Base-by-base conservation (phyloP, 1,284 basidiomycete species). In the Waitea zeae region DNA sequence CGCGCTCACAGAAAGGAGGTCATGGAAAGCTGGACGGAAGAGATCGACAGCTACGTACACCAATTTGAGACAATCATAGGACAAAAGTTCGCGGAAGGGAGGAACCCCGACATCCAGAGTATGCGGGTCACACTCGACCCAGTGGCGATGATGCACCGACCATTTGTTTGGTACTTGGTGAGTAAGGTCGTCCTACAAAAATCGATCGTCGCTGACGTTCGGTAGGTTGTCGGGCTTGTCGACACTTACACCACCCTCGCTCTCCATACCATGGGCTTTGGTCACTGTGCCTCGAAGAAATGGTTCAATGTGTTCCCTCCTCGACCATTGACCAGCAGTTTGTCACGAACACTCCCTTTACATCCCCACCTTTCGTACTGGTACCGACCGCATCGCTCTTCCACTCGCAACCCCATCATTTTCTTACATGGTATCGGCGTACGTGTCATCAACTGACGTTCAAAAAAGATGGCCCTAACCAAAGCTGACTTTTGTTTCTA, bases 371-470 rank as follows among this genome's bases (percentile, higher is more conserved):
- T 75, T 4, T 59, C 70, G 0, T 77, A 73, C 47, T 78, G 74
- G 74, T 67, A 70, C 46, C 61, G 68, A 1, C 69, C 69, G 0
- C 69, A 74, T 40, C 54, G 50, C 19, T 64, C 64, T 1, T 37
- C 38, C 7, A 56, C 54, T 3, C 65, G 62, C 40, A 52, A 55
- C 7, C 69, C 72, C 0, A 51, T 78, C 9, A 46, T 77, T 7
- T 74, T 78, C 44, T 46, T 78, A 0, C 74, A 78, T 39, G 75
- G 73, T 9, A 68, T 77, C 17, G 75, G 74, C 4, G 70, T 75
- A 51, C 12, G 67, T 57, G 27, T 29, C 31, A 7, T 7, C 22
- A 7, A 26, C 22, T 26, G 22, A 26, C n/a, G 22, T 26, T n/a
- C n/a, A n/a, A n/a, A n/a, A n/a, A n/a, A n/a, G n/a, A n/a, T n/a